Percentiles rank a stretch among this genome's conserved stretches.
Evolutionary conservation across 441 rosid genomes (phyloP).

Genomic region (Capsella rubella): DNA sequence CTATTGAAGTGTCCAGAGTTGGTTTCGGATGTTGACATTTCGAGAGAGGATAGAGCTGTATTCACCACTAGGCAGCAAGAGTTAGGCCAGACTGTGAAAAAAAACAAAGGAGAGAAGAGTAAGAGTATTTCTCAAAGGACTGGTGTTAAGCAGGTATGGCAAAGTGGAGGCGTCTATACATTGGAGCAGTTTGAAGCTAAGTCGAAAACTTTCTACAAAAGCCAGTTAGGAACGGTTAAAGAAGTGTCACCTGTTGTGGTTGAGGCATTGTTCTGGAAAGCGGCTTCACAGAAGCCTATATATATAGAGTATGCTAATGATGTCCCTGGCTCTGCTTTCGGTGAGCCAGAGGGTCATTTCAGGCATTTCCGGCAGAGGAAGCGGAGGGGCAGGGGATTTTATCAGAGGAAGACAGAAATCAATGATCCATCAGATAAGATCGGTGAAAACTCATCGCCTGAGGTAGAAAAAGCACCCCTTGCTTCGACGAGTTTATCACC

Average conservation of each 20-base stretch:
- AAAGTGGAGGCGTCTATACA: conserved; percentile 94
- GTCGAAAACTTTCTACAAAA: conserved; percentile 78
- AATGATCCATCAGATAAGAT: conserved; percentile 42
- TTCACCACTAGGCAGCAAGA: conserved; percentile 98
- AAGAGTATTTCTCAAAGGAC: conserved; percentile 47
- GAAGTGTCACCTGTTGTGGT: conserved; percentile 77
- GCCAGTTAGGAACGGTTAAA: conserved; percentile 66
- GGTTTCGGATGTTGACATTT: conserved; percentile 52
- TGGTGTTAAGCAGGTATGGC: conserved; percentile 95
- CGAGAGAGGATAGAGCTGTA: conserved; percentile 71
- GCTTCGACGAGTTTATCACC: conserved; percentile 45
- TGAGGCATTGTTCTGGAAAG: conserved; percentile 95
- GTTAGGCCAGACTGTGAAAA: conserved; percentile 78
- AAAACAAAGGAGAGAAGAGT: conserved; percentile 50
- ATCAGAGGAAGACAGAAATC: conserved; percentile 58
- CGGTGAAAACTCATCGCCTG: conserved; percentile 41
- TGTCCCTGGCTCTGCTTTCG: conserved; percentile 98
- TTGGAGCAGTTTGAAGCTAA: conserved; percentile 94
- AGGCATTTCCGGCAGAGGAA: conserved; percentile 71
- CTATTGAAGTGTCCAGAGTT: conserved; percentile 81
- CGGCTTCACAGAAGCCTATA: conserved; percentile 85
- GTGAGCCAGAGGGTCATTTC: conserved; percentile 78
- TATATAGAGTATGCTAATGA: conserved; percentile 97
- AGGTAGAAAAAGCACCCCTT: conserved; percentile 42
- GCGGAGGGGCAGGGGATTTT: conserved; percentile 76